Conservation (phyloP, 2,329 filamentous ascomycete species). For the Epichloe bromicola region DNA sequence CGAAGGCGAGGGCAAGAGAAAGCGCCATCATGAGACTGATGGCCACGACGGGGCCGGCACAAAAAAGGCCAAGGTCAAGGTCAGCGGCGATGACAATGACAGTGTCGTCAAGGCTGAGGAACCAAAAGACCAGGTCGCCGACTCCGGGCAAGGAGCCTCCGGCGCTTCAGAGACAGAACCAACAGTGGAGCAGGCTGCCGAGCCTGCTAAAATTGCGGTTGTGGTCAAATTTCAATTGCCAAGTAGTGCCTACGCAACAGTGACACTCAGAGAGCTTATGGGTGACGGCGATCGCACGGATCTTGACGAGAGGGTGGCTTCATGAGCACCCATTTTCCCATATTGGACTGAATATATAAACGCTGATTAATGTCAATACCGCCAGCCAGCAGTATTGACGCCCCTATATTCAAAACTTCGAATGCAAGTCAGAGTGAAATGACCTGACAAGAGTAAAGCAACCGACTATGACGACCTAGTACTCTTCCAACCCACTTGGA, state of each 20-base stretch:
- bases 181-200: conserved; percentile 11
- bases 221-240: conserved; percentile 65
- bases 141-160: conserved; percentile 1
- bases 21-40: conserved; percentile 7
- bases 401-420: not conserved
- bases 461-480: not conserved
- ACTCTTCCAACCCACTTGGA: not conserved
- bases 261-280: conserved; percentile 70
- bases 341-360: not conserved
- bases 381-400: conserved; percentile 1
- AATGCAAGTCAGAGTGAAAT: not conserved
- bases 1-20: conserved; percentile 8
- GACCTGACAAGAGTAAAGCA: not conserved
- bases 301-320: conserved; percentile 5
- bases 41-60: conserved; percentile 6
- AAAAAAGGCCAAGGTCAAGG: conserved; percentile 4
- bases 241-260: conserved; percentile 73
- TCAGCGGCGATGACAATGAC: conserved; percentile 2
- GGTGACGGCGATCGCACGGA: conserved; percentile 27
- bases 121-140: not conserved
- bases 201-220: conserved; percentile 41
- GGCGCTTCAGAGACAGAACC: conserved; percentile 7
- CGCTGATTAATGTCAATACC: not conserved
- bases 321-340: not conserved
- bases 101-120: not conserved